These are phyloP conservation scores for Aureobasidium pullulans DNA, from an alignment of 2,329 filamentous ascomycete genomes.

Conservation along the genomic window DNA sequence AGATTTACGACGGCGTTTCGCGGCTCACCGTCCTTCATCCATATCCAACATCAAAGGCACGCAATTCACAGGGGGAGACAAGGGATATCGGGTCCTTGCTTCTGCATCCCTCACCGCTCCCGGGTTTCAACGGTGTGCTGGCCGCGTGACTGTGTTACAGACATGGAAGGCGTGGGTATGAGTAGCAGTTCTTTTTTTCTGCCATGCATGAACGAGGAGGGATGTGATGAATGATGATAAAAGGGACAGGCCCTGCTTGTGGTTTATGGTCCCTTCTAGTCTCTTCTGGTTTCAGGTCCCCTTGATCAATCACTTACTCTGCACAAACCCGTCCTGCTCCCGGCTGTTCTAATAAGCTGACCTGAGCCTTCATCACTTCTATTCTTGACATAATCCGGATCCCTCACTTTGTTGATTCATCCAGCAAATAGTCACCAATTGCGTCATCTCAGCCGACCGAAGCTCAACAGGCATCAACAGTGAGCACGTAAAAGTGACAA, in stretches of 20 bases:
- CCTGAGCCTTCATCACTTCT: slow-evolving; percentile 3
- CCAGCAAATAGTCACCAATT: neutral
- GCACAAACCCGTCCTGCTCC: neutral
- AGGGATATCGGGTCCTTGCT: slow-evolving; percentile 4
- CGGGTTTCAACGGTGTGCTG: neutral
- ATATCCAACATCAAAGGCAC: neutral
- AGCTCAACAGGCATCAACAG: neutral
- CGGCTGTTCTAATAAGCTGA: slow-evolving; percentile 1
- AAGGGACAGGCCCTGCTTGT: neutral
- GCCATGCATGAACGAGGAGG: slow-evolving; percentile 5
- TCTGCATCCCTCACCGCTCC: slow-evolving; percentile 7
- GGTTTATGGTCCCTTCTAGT: neutral
- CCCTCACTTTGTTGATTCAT: neutral
- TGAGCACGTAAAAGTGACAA: neutral
- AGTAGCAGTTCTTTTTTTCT: neutral
- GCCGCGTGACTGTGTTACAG: slow-evolving; percentile 1
- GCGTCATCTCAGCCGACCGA: neutral
- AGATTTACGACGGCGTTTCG: neutral
- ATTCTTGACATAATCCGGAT: neutral
- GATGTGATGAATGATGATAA: neutral
- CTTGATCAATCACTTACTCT: neutral
- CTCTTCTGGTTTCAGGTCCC: slow-evolving; percentile 4
- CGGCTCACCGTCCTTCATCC: neutral
- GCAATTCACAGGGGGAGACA: neutral
- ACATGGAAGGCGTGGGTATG: neutral